These are phyloP conservation scores for Sporothrix pseudoabietina DNA, from an alignment of 2,329 filamentous ascomycete genomes.

Conservation along the genomic window DNA sequence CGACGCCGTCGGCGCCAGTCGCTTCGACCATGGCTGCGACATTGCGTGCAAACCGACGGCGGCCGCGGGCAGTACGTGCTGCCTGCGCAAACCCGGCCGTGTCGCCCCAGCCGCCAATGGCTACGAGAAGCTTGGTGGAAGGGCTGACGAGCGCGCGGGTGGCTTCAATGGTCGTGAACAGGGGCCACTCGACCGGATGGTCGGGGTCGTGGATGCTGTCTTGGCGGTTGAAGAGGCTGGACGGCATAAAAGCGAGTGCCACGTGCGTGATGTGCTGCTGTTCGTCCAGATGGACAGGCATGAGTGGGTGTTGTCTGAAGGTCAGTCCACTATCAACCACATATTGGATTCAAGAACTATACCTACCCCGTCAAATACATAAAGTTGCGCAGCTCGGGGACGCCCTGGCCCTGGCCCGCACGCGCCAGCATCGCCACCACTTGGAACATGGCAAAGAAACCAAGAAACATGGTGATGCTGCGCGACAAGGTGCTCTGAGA, in stretches of 20 bases:
- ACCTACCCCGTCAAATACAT: slow-evolving; percentile 56
- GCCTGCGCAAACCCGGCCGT: slow-evolving; percentile 63
- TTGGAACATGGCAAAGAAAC: slow-evolving; percentile 18
- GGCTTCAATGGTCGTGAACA: slow-evolving; percentile 56
- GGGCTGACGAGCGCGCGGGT: slow-evolving; percentile 53
- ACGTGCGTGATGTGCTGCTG: slow-evolving; percentile 57
- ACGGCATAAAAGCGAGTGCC: slow-evolving; percentile 59
- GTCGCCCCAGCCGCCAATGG: slow-evolving; percentile 76
- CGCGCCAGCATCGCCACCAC: slow-evolving; percentile 13
- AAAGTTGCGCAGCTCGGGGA: slow-evolving; percentile 40
- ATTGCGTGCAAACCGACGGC: slow-evolving; percentile 64
- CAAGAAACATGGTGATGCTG: slow-evolving; percentile 15
- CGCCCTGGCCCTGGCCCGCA: background rate
- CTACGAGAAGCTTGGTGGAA: slow-evolving; percentile 66
- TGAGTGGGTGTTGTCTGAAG: slow-evolving; percentile 51
- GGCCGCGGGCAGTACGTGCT: slow-evolving; percentile 53
- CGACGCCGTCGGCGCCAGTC: slow-evolving; percentile 65
- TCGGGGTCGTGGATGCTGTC: slow-evolving; percentile 41
- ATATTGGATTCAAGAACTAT: background rate
- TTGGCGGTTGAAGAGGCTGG: slow-evolving; percentile 53
- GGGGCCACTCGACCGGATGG: slow-evolving; percentile 47
- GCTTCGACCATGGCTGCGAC: slow-evolving; percentile 63
- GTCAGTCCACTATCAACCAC: background rate
- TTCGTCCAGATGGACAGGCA: slow-evolving; percentile 43
- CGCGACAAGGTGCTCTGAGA: background rate